phyloP scores from a whole-genome alignment of 2,329 filamentous ascomycete genomes.

The Colletotrichum sojae region DNA sequence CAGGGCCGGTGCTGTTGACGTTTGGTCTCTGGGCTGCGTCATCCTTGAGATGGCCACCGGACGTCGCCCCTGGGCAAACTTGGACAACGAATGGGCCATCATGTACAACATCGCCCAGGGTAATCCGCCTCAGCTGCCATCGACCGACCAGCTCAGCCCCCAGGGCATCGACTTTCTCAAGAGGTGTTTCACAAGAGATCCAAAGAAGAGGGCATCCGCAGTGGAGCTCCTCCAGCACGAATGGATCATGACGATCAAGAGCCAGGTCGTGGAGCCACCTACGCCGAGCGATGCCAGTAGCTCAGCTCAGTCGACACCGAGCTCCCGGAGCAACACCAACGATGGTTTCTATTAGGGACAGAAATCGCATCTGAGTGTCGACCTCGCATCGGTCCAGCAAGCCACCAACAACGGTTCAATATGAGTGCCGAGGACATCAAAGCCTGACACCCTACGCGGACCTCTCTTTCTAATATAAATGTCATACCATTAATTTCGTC shows the following conservation, averaged over 20 bases:
- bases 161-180: constrained; percentile 90
- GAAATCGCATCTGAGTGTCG: constrained; percentile 8
- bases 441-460: not conserved
- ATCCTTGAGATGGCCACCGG: constrained; percentile 98
- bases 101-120: constrained; percentile 99
- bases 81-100: constrained; percentile 99
- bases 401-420: not conserved
- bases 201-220: constrained; percentile 82
- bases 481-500: constrained; percentile 16
- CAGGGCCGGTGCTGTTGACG: constrained; percentile 88
- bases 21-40: constrained; percentile 97
- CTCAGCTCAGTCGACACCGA: constrained; percentile 52
- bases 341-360: constrained; percentile 42
- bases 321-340: constrained; percentile 38
- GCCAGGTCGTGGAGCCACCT: constrained; percentile 74
- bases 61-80: constrained; percentile 90
- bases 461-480: constrained; percentile 1
- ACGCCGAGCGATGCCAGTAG: constrained; percentile 72
- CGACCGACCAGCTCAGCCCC: constrained; percentile 85
- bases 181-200: constrained; percentile 89
- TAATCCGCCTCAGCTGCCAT: constrained; percentile 89
- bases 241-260: constrained; percentile 82
- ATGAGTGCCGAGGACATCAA: constrained; percentile 2
- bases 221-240: constrained; percentile 94
- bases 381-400: constrained; percentile 1